Evolutionary conservation across 2,329 filamentous ascomycete species (phyloP).

Genomic region (Aspergillus alliaceus): DNA sequence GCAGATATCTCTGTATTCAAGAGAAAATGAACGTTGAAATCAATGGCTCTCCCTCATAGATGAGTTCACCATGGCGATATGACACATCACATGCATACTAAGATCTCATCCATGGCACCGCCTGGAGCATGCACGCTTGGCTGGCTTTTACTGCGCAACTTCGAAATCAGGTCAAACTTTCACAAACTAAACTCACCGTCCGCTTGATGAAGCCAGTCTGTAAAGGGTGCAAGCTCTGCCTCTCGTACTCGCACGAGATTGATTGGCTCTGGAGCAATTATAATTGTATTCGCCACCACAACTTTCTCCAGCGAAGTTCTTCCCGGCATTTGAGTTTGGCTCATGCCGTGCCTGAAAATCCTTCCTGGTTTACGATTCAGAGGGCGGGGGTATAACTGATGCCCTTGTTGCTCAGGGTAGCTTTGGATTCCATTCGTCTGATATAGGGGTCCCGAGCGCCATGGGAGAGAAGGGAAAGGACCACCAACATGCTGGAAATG

Average conservation of each 20-base stretch:
- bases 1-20: too few species aligned
- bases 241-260: slow-evolving; percentile 7
- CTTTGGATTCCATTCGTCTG: background rate
- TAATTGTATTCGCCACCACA: background rate
- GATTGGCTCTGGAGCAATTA: slow-evolving; percentile 12
- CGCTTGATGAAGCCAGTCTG: background rate
- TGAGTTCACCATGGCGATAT: background rate
- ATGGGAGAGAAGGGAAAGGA: slow-evolving; percentile 22
- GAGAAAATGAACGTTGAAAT: too few species aligned
- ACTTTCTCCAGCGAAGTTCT: slow-evolving; percentile 1
- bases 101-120: too few species aligned
- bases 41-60: background rate
- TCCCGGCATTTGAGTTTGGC: background rate
- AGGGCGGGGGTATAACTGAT: background rate
- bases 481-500: slow-evolving; percentile 14
- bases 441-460: background rate
- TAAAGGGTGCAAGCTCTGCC: background rate
- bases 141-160: too few species aligned
- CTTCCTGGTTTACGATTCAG: background rate
- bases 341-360: slow-evolving; percentile 8
- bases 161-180: too few species aligned
- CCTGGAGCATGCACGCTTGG: too few species aligned
- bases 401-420: background rate
- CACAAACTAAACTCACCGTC: background rate
- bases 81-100: background rate